Evolutionary conservation across 306 rosid genomes (phyloP).

Genomic region (Lathyrus aphaca): DNA sequence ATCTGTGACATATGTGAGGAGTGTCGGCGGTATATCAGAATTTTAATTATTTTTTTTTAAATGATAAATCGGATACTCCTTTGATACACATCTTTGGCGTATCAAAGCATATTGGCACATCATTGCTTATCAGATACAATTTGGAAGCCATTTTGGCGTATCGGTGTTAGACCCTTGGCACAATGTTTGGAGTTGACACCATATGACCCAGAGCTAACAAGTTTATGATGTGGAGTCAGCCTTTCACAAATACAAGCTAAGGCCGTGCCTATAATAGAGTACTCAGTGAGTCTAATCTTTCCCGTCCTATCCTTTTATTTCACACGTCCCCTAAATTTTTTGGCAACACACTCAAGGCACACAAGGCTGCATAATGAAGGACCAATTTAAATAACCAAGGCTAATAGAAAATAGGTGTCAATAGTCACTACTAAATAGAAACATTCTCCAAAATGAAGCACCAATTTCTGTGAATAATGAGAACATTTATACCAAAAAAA

Average conservation of each 20-base stretch:
- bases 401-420: background rate
- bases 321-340: background rate
- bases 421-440: background rate
- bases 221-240: background rate
- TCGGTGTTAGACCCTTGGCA: background rate
- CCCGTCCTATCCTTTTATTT: background rate
- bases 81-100: no score
- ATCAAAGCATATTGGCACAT: no score
- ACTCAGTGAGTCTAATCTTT: background rate
- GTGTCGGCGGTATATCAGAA: no score
- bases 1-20: no score
- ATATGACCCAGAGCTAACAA: background rate
- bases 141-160: no score
- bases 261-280: background rate
- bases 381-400: background rate
- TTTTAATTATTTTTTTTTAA: no score
- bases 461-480: conserved; percentile 18
- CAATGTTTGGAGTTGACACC: background rate
- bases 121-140: no score
- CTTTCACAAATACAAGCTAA: background rate
- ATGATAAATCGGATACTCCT: no score
- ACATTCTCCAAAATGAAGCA: conserved; percentile 12
- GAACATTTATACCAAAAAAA: background rate
- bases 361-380: background rate
- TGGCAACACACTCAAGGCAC: background rate